Evolutionary conservation across 129 eudicot species (phyloP), one percentile per base, ranked within the genome.

Genomic region (Pseudognaphalium luteoalbum): DNA sequence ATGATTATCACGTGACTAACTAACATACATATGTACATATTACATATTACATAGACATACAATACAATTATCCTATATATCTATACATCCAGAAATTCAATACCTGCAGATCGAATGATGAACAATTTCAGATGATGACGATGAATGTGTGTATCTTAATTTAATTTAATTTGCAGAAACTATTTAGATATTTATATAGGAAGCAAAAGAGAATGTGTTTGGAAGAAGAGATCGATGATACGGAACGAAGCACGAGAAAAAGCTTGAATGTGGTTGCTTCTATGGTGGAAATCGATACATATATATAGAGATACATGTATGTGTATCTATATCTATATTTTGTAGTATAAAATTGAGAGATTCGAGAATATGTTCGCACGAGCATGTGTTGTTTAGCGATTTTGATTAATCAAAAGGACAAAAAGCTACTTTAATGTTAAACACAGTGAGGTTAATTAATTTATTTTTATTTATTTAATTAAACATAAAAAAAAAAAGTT

Each of bases 351-450:
- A 56, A 51, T 67, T 80, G 74, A 67, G 34, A 41, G 70, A 67
- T 30, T 80, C 83, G 80, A 80, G 80, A 67, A 80, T 67, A 57
- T 80, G 83, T 74, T 80, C 33, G 83, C 83, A 80, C 80, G 83
- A 80, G 83, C 83, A 66, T 80, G 83, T 80, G 83, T 80, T 74
- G 83, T 80, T 80, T 80, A 80, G 83, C 83, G 80, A 68, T 59
- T 80, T 80, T 67, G 61, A 73, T 74, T 80, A 80, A 80, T 80
- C 83, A 80, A 80, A 80, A 80, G 80, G 83, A 80, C 83, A 80
- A 80, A 80, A 80, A 80, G 83, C 80, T 21, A 74, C 83, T 80
- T 80, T 80, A 80, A 80, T 79, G 78, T 21, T 15, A 71, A 78
- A 78, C 82, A 61, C 66, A 62, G 65, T 35, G 17, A 35, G 67